Base-by-base conservation (phyloP, 2,329 filamentous ascomycete genomes). In the Pseudopyricularia javanii region DNA sequence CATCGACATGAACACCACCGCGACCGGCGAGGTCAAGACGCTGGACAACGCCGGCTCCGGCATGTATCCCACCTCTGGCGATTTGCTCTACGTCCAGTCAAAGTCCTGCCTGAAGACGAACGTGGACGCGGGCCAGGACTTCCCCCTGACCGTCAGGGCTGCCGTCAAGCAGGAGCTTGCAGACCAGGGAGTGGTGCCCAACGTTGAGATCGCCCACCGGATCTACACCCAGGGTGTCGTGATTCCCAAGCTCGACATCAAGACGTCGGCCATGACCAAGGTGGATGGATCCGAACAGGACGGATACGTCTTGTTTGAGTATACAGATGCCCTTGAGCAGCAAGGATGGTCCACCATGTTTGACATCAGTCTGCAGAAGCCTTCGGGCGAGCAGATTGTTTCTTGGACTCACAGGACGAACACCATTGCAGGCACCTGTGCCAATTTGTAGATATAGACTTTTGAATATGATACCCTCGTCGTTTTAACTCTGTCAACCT, bases 281-380 rank as follows among this genome's bases (percentile, higher is more conserved):
- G 62, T 58, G 2, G 65, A 70, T 58, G 72, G 70, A 1, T 58
- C 63, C 35, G 76, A 74, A 48, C 64, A 70, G 17, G 75, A 74
- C 20, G 55, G 61, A 28, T 78, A 78, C 56, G 76, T 74, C 0
- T 66, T 78, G 24, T 78, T 72, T 58, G 66, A 64, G 6, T 66
- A 66, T 3, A 65, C 64, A 12, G 20, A 35, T 3, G 20, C 32
- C 12, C 7, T 50, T 22, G 48, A 50, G 48, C 20, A 15, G 17
- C 11, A 22, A 12, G 48, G 48, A 7, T 50, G 48, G 48, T 35
- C 20, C 11, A 50, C 48, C 14, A 35, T n/a, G n/a, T 50, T 50
- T 35, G 22, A 26, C 20, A 6, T 50, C 20, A n/a, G 20, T 8
- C 5, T 50, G 32, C 32, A 34, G 5, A 37, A 26, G 20, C 32